phyloP scores from a whole-genome alignment of 176 grass and related monocot species.

The Cymbopogon citratus region DNA sequence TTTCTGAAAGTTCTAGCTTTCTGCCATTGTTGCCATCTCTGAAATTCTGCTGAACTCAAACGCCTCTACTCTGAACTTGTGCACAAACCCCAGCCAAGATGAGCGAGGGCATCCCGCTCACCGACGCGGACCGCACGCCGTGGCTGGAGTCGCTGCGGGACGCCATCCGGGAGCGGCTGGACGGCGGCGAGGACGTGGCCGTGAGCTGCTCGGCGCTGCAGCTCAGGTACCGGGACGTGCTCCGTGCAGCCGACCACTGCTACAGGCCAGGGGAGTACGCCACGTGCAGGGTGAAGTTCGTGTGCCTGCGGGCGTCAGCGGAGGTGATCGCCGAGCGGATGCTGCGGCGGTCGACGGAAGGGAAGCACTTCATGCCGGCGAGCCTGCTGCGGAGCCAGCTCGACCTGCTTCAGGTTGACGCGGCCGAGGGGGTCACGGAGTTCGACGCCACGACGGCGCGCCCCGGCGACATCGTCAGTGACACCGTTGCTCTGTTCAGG shows the following conservation, averaged over 20 bases:
- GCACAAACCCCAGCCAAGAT: constrained; percentile 60
- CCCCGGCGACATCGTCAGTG: constrained; percentile 22
- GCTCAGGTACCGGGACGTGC: constrained; percentile 70
- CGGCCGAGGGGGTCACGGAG: constrained; percentile 42
- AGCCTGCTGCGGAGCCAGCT: constrained; percentile 72
- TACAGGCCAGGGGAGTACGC: constrained; percentile 37
- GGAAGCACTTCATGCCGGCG: constrained; percentile 72
- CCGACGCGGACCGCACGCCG: constrained; percentile 48
- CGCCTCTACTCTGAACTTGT: not conserved
- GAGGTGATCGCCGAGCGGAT: constrained; percentile 62
- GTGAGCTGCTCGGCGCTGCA: constrained; percentile 78
- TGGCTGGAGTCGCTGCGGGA: constrained; percentile 58
- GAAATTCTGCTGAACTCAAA: not conserved
- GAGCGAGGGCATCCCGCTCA: constrained; percentile 57
- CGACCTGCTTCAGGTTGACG: constrained; percentile 63
- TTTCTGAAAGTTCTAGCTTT: not conserved
- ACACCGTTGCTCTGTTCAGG: constrained; percentile 42
- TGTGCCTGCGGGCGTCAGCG: constrained; percentile 62
- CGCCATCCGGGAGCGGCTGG: constrained; percentile 37
- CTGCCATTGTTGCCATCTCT: not conserved
- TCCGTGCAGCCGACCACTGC: constrained; percentile 35
- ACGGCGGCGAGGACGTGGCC: constrained; percentile 31
- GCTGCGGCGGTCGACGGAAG: constrained; percentile 37
- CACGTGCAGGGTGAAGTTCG: constrained; percentile 63
- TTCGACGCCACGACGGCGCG: constrained; percentile 26